Evolutionary conservation across 306 rosid species (phyloP).

Genomic region (Quercus alba): DNA sequence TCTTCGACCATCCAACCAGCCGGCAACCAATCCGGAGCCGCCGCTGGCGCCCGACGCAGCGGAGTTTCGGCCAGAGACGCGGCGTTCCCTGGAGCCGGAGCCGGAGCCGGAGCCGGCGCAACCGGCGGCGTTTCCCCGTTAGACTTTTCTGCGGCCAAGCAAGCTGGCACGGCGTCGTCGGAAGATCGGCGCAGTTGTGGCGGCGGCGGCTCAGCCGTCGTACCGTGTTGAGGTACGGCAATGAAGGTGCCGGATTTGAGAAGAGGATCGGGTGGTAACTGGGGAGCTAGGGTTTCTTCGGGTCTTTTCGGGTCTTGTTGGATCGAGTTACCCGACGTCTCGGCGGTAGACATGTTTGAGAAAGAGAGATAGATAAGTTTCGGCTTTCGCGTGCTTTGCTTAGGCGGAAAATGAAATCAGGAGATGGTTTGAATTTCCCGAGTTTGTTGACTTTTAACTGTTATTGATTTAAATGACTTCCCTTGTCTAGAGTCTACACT

Average conservation of each 20-base stretch:
- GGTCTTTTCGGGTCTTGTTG: conserved; percentile 9
- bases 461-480: too few relatives aligned
- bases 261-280: conserved; percentile 36
- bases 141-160: conserved; percentile 1
- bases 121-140: conserved; percentile 3
- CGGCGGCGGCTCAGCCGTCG: neutral
- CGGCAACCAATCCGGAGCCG: conserved; percentile 44
- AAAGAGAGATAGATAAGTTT: neutral
- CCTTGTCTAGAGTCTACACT: too few relatives aligned
- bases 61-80: neutral
- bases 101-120: neutral
- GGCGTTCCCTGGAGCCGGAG: neutral
- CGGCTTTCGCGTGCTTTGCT: neutral
- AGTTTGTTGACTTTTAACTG: too few relatives aligned
- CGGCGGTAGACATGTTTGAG: neutral
- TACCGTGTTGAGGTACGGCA: neutral
- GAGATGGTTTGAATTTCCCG: neutral
- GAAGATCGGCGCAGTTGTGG: neutral
- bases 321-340: neutral
- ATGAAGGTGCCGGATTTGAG: conserved; percentile 41
- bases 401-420: neutral
- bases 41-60: neutral
- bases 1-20: conserved; percentile 37
- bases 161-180: neutral
- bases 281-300: neutral